Conservation (phyloP, 192 early-diverging fungal genomes). For the Podila epicladia region DNA sequence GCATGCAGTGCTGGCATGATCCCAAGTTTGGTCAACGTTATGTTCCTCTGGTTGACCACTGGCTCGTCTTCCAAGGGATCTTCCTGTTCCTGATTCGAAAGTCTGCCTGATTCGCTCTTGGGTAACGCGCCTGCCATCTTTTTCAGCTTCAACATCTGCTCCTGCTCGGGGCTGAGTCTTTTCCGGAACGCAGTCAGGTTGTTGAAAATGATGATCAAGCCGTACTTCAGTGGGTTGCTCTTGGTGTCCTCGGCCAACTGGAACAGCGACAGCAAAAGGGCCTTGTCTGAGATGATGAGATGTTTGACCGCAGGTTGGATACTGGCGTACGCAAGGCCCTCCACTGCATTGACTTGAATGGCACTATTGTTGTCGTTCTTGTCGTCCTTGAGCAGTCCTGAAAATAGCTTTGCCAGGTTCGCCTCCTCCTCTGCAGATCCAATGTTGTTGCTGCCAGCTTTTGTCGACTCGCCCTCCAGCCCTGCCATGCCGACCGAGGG, state of each 20-base stretch:
- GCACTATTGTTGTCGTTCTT: conserved; percentile 36
- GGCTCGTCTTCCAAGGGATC: conserved; percentile 70
- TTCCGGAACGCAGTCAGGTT: conserved; percentile 80
- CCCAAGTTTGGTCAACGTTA: conserved; percentile 66
- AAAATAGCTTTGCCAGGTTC: conserved; percentile 65
- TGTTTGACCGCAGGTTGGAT: conserved; percentile 77
- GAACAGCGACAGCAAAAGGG: conserved; percentile 68
- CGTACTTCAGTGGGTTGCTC: conserved; percentile 71
- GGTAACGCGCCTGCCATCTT: conserved; percentile 60
- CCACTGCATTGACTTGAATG: conserved; percentile 68
- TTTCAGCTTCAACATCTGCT: conserved; percentile 81
- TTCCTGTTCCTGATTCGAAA: conserved; percentile 47
- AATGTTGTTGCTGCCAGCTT: conserved; percentile 33
- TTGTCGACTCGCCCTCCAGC: conserved; percentile 16
- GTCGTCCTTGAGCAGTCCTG: conserved; percentile 56
- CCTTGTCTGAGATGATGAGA: conserved; percentile 64
- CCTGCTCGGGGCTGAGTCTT: conserved; percentile 80
- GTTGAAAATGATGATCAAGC: conserved; percentile 75
- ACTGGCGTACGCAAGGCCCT: conserved; percentile 86
- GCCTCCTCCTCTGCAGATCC: conserved; percentile 34
- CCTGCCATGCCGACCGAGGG: conserved; percentile 29
- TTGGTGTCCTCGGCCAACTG: conserved; percentile 56
- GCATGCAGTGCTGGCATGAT: conserved; percentile 63
- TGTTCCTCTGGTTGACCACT: conserved; percentile 67
- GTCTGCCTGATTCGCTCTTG: conserved; percentile 44